These are phyloP conservation scores for cucumber (Cucumis sativus) DNA, from an alignment of 306 rosid species.

Conservation along the genomic window DNA sequence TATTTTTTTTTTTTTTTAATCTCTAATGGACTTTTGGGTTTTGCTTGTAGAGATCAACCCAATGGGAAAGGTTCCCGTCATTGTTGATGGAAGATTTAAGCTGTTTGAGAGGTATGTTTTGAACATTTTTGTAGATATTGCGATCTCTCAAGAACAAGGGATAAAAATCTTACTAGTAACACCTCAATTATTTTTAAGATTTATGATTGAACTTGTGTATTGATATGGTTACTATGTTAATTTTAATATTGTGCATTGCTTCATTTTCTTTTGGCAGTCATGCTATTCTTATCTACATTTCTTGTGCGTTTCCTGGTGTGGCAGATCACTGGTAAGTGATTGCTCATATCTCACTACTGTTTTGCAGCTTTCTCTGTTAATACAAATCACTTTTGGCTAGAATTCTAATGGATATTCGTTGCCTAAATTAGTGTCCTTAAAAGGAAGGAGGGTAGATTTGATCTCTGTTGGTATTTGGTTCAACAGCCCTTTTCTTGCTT, in stretches of 20 bases:
- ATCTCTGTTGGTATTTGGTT: not conserved
- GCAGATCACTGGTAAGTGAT: constrained; percentile 67
- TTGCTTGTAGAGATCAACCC: constrained; percentile 65
- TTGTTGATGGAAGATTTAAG: constrained; percentile 72
- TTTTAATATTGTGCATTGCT: not conserved
- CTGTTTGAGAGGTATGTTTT: constrained; percentile 63
- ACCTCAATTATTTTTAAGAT: not conserved
- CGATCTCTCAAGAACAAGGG: not conserved
- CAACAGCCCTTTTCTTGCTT: not conserved
- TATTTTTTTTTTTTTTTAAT: not conserved
- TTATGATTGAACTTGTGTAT: not conserved
- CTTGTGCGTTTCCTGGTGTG: constrained; percentile 74
- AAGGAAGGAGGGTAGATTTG: not conserved
- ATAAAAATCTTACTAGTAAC: not conserved
- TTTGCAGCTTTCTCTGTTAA: not conserved
- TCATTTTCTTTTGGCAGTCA: constrained; percentile 43
- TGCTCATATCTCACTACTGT: constrained; percentile 8
- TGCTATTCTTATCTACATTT: constrained; percentile 68
- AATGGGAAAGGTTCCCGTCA: constrained; percentile 59
- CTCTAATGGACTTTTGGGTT: constrained; percentile 3
- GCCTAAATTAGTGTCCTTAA: not conserved
- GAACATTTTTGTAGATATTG: not conserved
- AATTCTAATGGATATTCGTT: not conserved
- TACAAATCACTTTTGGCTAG: not conserved
- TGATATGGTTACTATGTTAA: not conserved